phyloP scores from a whole-genome alignment of 1,284 basidiomycete species.

The Naganishia liquefaciens region DNA sequence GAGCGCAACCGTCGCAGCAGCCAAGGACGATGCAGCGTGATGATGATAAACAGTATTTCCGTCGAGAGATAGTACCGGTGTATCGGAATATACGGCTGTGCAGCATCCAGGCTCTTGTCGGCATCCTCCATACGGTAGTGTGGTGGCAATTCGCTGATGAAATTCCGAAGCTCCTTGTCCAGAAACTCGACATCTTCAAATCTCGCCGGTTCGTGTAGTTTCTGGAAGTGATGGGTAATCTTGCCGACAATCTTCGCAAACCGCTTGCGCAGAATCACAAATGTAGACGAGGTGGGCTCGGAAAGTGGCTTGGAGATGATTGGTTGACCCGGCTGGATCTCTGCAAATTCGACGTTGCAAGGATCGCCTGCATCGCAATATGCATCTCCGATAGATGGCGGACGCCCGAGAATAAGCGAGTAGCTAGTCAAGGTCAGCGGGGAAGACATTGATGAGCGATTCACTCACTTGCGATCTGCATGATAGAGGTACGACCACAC shows the following conservation, averaged over 20 bases:
- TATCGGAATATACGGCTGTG: constrained; percentile 41
- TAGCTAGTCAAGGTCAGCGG: constrained; percentile 59
- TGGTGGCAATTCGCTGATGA: constrained; percentile 72
- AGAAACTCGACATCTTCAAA: constrained; percentile 81
- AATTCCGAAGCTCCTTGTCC: constrained; percentile 81
- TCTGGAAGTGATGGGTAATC: constrained; percentile 94
- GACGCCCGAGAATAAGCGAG: constrained; percentile 85
- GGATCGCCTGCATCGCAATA: constrained; percentile 64
- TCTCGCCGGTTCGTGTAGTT: constrained; percentile 75
- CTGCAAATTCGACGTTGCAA: constrained; percentile 76
- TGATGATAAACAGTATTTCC: constrained; percentile 43
- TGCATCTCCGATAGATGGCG: constrained; percentile 62
- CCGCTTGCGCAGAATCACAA: constrained; percentile 80
- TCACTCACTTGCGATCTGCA: constrained; percentile 66
- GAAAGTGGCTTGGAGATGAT: constrained; percentile 50
- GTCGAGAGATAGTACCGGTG: constrained; percentile 53
- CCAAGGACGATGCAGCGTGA: constrained; percentile 53
- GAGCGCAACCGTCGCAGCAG: constrained; percentile 45
- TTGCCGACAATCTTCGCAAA: constrained; percentile 83
- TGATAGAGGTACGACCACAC: constrained; percentile 94
- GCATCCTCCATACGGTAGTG: constrained; percentile 62
- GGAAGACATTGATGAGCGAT: neutral
- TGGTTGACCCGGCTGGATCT: constrained; percentile 51
- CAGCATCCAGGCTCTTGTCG: constrained; percentile 73
- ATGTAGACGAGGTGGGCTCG: constrained; percentile 78